Percentiles rank a stretch among this genome's conserved stretches.
Evolutionary conservation across 176 grass and related monocot species (phyloP).

Genomic region (bread wheat (Triticum aestivum)): DNA sequence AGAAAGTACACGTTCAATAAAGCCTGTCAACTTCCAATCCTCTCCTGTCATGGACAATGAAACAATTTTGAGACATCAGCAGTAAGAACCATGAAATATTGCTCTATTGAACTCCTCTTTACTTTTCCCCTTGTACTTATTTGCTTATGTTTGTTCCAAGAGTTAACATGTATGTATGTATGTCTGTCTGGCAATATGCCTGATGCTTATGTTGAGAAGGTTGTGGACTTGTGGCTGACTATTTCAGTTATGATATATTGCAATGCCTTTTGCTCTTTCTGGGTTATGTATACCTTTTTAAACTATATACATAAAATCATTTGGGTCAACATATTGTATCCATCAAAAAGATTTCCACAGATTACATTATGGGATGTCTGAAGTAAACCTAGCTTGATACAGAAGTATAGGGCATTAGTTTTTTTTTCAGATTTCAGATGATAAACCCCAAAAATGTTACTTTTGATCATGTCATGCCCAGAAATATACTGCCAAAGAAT

Average conservation of each 20-base stretch:
- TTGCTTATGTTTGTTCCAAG: neutral
- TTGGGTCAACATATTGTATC: neutral
- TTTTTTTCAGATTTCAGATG: neutral
- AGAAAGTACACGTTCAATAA: slow-evolving; percentile 73
- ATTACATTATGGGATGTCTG: slow-evolving; percentile 13
- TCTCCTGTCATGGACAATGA: slow-evolving; percentile 89
- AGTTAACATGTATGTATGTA: slow-evolving; percentile 9
- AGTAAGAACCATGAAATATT: slow-evolving; percentile 62
- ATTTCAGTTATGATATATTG: neutral
- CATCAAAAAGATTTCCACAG: neutral
- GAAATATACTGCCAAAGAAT: slow-evolving; percentile 10
- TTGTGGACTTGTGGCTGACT: slow-evolving; percentile 20
- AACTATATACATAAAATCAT: slow-evolving; percentile 1
- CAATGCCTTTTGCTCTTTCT: slow-evolving; percentile 1
- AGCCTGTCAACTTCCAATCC: slow-evolving; percentile 92
- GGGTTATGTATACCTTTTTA: neutral
- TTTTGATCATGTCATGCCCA: slow-evolving; percentile 8
- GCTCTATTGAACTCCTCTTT: neutral
- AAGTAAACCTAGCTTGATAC: neutral
- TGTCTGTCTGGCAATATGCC: neutral
- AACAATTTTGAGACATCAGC: slow-evolving; percentile 77
- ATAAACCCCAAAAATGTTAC: neutral
- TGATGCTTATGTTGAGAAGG: neutral
- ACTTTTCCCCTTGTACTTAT: neutral
- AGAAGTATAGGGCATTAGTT: neutral